phyloP scores from a whole-genome alignment of 129 eudicot genomes.

The carrot (Daucus carota) region DNA sequence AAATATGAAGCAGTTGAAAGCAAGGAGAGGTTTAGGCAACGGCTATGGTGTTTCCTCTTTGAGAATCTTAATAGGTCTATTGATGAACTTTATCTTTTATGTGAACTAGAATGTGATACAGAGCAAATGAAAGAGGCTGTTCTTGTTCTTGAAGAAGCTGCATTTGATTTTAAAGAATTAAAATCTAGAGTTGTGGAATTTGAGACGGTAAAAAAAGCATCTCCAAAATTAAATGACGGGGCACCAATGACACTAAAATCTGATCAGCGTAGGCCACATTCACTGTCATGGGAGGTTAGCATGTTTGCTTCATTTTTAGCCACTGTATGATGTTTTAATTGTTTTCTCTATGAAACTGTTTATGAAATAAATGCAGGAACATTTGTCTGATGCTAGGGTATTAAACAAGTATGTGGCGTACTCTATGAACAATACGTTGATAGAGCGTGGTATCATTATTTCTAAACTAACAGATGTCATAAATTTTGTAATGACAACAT shows the following conservation, averaged over 20 bases:
- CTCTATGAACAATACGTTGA: not conserved
- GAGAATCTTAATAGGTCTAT: slow-evolving; percentile 91
- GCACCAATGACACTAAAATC: slow-evolving; percentile 55
- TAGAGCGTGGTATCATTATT: not conserved
- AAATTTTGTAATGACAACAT: not conserved
- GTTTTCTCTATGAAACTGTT: not conserved
- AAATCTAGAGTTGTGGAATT: slow-evolving; percentile 69
- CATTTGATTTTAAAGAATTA: slow-evolving; percentile 74
- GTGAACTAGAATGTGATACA: slow-evolving; percentile 90
- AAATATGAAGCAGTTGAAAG: slow-evolving; percentile 55
- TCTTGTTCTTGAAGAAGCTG: slow-evolving; percentile 98
- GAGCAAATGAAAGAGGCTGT: slow-evolving; percentile 92
- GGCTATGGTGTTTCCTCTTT: slow-evolving; percentile 93
- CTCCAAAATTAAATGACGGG: slow-evolving; percentile 37
- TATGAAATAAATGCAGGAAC: not conserved
- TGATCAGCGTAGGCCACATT: slow-evolving; percentile 92
- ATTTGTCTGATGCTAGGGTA: not conserved
- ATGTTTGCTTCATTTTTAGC: slow-evolving; percentile 13
- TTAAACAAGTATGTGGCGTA: not conserved
- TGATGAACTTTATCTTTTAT: slow-evolving; percentile 84
- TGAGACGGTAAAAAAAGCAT: slow-evolving; percentile 55
- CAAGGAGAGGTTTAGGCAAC: slow-evolving; percentile 90
- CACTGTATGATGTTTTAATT: not conserved
- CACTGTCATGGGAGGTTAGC: slow-evolving; percentile 97
- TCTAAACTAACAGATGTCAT: not conserved